Conservation (phyloP, 148 eudicot genomes). For the Chenopodium quinoa region DNA sequence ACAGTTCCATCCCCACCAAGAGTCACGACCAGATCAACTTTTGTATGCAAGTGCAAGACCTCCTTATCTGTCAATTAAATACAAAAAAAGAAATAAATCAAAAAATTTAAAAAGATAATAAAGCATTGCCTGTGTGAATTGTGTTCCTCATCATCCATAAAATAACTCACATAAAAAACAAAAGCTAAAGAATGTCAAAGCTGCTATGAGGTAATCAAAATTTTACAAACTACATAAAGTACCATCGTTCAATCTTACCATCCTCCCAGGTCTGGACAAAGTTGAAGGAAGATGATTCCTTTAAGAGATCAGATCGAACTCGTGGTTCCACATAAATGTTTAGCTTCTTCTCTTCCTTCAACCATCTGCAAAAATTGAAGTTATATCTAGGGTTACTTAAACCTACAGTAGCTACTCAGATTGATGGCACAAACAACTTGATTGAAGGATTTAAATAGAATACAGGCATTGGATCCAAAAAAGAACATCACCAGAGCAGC, state of each 20-base stretch:
- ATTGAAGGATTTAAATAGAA: neutral
- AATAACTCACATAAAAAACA: neutral
- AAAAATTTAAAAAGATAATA: neutral
- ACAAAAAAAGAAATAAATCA: no score
- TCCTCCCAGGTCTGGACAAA: slow-evolving; percentile 87
- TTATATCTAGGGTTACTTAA: neutral
- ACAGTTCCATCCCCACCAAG: slow-evolving; percentile 99
- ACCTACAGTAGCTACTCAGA: neutral
- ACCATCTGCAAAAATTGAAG: slow-evolving; percentile 59
- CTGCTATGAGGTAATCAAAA: neutral
- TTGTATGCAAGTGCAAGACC: slow-evolving; percentile 60
- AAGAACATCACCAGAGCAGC: neutral
- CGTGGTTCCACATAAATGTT: slow-evolving; percentile 83
- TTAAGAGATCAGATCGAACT: slow-evolving; percentile 67
- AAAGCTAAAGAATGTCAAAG: neutral
- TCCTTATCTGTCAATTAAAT: slow-evolving; percentile 54
- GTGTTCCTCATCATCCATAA: neutral
- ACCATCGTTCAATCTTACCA: slow-evolving; percentile 43
- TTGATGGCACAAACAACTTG: neutral
- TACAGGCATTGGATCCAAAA: neutral
- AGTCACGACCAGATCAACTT: slow-evolving; percentile 91
- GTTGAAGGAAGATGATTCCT: slow-evolving; percentile 67
- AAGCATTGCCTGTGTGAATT: neutral
- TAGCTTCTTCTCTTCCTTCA: slow-evolving; percentile 65
- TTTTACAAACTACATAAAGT: neutral